A percentile compares a stretch with the other conserved stretches of the same genome.
These are phyloP conservation scores for Oryza nivara DNA, from an alignment of 176 grass and related monocot genomes.

Conservation along the genomic window DNA sequence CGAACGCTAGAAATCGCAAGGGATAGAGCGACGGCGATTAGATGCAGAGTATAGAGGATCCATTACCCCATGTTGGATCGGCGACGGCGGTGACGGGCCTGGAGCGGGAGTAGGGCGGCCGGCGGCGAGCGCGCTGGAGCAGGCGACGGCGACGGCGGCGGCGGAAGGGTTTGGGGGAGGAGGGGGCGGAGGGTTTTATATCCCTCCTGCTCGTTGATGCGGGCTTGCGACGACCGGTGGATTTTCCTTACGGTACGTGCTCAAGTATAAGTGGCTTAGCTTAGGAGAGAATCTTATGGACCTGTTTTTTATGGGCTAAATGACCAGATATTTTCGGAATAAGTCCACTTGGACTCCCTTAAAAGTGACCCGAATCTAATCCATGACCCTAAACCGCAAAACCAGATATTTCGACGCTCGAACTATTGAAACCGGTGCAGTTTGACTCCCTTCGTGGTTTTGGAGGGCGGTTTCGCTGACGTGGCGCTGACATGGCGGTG, in stretches of 20 bases:
- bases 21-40: neutral
- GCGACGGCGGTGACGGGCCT: neutral
- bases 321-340: too few species aligned
- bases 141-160: conserved; percentile 12
- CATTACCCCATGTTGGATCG: conserved; percentile 46
- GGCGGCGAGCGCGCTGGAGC: conserved; percentile 29
- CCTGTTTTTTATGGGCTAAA: too few species aligned
- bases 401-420: too few species aligned
- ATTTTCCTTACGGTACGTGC: neutral
- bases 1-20: neutral
- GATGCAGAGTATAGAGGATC: neutral
- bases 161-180: conserved; percentile 11
- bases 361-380: too few species aligned
- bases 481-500: too few species aligned
- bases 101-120: neutral
- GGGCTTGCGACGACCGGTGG: neutral
- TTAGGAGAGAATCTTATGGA: neutral
- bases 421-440: too few species aligned
- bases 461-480: too few species aligned
- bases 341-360: too few species aligned
- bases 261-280: neutral
- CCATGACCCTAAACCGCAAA: too few species aligned
- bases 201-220: neutral
- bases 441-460: too few species aligned
- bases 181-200: conserved; percentile 20